Percentiles rank a stretch among this genome's conserved stretches.
phyloP scores from a whole-genome alignment of 306 rosid species.

The Mucuna pruriens region DNA sequence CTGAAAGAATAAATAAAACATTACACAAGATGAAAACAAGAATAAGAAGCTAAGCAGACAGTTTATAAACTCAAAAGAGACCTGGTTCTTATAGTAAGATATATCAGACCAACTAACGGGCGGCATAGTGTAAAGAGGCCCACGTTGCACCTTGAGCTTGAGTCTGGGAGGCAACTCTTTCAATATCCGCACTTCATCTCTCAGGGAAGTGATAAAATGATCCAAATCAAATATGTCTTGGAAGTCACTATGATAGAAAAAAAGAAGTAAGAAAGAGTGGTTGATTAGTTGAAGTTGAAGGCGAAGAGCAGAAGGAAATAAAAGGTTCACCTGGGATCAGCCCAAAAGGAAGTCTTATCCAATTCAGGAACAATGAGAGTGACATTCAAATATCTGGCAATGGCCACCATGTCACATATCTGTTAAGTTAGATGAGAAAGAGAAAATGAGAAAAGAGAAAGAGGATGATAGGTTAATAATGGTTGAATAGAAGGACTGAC shows the following conservation, averaged over 20 bases:
- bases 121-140: slow-evolving; percentile 83
- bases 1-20: slow-evolving; percentile 53
- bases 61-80: slow-evolving; percentile 35
- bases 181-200: slow-evolving; percentile 96
- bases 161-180: slow-evolving; percentile 95
- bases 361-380: slow-evolving; percentile 93
- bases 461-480: too few relatives aligned
- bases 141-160: slow-evolving; percentile 74
- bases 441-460: too few relatives aligned
- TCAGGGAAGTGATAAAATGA: slow-evolving; percentile 91
- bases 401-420: slow-evolving; percentile 99
- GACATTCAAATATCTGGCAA: slow-evolving; percentile 89
- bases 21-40: neutral
- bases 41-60: slow-evolving; percentile 3
- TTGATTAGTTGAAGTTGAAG: too few relatives aligned
- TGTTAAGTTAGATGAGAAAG: slow-evolving; percentile 42
- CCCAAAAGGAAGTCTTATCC: slow-evolving; percentile 97
- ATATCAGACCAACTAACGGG: slow-evolving; percentile 98
- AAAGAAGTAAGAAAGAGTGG: too few relatives aligned
- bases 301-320: too few relatives aligned
- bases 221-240: slow-evolving; percentile 92
- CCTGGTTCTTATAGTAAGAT: slow-evolving; percentile 88
- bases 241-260: slow-evolving; percentile 72
- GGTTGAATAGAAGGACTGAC: slow-evolving; percentile 46
- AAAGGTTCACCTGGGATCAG: slow-evolving; percentile 85